Evolutionary conservation across 257 asterid genomes (phyloP), one percentile per base, ranked within the genome.

Genomic region (Coffea canephora): DNA sequence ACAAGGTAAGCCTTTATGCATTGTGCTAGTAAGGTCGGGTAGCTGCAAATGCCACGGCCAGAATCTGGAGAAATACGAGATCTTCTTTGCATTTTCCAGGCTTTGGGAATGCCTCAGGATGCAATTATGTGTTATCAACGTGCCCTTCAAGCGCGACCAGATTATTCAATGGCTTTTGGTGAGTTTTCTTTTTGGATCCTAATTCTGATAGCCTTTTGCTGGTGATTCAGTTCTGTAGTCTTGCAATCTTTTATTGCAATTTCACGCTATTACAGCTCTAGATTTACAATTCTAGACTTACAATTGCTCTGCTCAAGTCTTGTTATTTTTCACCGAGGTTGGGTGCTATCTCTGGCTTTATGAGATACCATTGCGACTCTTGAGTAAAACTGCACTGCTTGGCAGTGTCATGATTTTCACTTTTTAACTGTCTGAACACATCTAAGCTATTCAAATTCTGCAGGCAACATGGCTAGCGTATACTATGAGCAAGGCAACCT

Each of bases 401-500:
- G 31, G 73, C 15, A 8, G 18, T 70, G 36, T 11, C 43, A 43
- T 45, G 77, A 69, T 69, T 70, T 62, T 66, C 45, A 31, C 48
- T 11, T 67, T 39, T 36, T 39, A 6, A 18, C 25, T 23, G 11
- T 21, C 27, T 57, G 50, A 31, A 16, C 16, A 45, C 21, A 27
- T 18, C 15, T n/a, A 18, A 11, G 43, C 25, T 2, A 21, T 41
- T 59, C 64, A 66, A 19, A 46, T 76, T 76, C 70, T 89, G 87
- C 93, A 96, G 99, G 97, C 77, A 96, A 94, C 91, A 76, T 96
- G 89, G 99, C 97, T 55, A 88, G 97, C 78, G 85, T 96, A 72
- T 94, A 94, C 88, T 96, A 91, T 79, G 99, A 96, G 85, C 98
- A 96, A 88, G 92, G 92, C 83, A 94, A 96, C 86, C 89, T 96